Percentiles rank a stretch among this genome's conserved stretches.
Evolutionary conservation across 202 grass and related monocot genomes (phyloP).

Genomic region (Elaeis oleifera): DNA sequence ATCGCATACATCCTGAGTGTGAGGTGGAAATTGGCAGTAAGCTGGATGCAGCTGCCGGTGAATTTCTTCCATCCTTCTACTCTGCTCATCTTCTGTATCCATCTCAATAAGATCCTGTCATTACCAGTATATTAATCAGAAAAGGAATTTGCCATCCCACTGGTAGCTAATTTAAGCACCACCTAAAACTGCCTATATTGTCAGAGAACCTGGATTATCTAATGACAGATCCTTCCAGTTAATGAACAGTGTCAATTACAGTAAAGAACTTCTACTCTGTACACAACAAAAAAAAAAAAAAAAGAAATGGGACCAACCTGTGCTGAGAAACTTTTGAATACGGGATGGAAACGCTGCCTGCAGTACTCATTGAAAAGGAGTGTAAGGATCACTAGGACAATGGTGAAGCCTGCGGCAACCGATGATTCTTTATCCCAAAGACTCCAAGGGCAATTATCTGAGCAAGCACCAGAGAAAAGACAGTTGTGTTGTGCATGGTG

Average conservation of each 20-base stretch:
- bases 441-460: conserved; percentile 87
- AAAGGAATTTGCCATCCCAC: too few species aligned
- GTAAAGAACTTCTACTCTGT: too few species aligned
- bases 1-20: background rate
- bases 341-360: conserved; percentile 52
- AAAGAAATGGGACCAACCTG: conserved; percentile 35
- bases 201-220: too few species aligned
- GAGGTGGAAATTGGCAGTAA: conserved; percentile 47
- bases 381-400: conserved; percentile 70
- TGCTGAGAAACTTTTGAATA: conserved; percentile 65
- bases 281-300: too few species aligned
- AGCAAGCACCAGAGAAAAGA: conserved; percentile 71
- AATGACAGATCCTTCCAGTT: too few species aligned
- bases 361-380: conserved; percentile 87
- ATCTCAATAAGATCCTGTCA: conserved; percentile 74
- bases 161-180: too few species aligned
- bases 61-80: conserved; percentile 49
- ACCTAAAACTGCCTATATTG: too few species aligned
- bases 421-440: conserved; percentile 69
- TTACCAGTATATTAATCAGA: too few species aligned
- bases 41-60: conserved; percentile 31
- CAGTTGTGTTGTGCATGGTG: conserved; percentile 70
- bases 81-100: conserved; percentile 60
- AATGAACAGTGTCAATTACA: too few species aligned
- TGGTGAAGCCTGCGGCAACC: conserved; percentile 61